Base-by-base conservation (phyloP, 2,329 filamentous ascomycete genomes). In the Emmonsiellopsis sp. region DNA sequence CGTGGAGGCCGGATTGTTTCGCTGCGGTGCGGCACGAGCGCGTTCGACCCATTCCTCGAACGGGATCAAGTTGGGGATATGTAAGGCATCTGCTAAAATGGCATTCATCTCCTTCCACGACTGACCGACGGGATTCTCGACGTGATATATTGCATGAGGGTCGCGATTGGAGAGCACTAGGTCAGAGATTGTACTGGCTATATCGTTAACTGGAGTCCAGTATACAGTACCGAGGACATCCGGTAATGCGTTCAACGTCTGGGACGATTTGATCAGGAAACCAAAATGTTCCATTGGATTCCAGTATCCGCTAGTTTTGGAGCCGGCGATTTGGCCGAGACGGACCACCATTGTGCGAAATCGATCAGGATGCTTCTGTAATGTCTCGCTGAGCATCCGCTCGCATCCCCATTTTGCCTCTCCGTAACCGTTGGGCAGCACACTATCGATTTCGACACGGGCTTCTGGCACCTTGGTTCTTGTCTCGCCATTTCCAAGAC, bases 351-450 rank as follows among this genome's bases (percentile, higher is more conserved):
- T 74, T 0, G 73, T 56, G 13, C 68, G 70, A 65, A 81, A 79
- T 1, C 58, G 63, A 0, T 67, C 53, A 0, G 72, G 71, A 55
- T 74, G 62, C n/a, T 64, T 59, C 52, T 73, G 71, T 3, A 79
- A 61, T 0, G 78, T 80, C 49, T 70, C 63, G 48, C 76, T 70
- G 0, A 81, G 68, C 63, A 80, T 76, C 2, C 65, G 62, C 58
- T 81, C 78, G 60, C 77, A 80, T 0, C 69, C 68, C 40, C 61
- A 74, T 57, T 82, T 81, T 4, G 75, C 79, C 7, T 81, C 76
- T n/a, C 66, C 68, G 56, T 81, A 81, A 15, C 78, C 78, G 3
- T 65, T 73, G 1, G 71, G 68, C 3, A 78, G 62, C 0, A 76
- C 72, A 0, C 66, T 61, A 1, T 69, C 67, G 1, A 78, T 66